A percentile compares a stretch with the other conserved stretches of the same genome.
Conservation (phyloP, 2,329 filamentous ascomycete genomes). For the Macrophomina phaseolina region DNA sequence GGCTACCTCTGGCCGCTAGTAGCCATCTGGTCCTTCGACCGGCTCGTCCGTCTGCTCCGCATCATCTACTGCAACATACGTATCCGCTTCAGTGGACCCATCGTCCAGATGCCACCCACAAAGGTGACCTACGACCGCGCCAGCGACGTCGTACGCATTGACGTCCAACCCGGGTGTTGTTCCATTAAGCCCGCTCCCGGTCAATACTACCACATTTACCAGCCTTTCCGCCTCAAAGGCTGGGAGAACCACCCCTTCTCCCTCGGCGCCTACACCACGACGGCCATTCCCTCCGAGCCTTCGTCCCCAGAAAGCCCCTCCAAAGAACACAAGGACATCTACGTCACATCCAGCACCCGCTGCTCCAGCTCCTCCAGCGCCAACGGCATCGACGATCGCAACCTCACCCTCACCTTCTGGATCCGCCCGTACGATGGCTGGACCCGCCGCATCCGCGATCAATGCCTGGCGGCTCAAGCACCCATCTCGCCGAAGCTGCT, state of each 20-base stretch:
- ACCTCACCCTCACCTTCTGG: slow-evolving; percentile 50
- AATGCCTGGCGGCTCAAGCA: slow-evolving; percentile 37
- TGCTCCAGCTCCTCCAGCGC: not conserved
- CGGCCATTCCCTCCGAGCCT: not conserved
- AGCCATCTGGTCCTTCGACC: slow-evolving; percentile 58
- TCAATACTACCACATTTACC: slow-evolving; percentile 59
- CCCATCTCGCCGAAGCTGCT: slow-evolving; percentile 46
- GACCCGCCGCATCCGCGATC: slow-evolving; percentile 52
- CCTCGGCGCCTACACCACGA: slow-evolving; percentile 41
- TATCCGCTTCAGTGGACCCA: slow-evolving; percentile 35
- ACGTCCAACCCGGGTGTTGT: slow-evolving; percentile 46
- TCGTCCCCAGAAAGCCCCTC: not conserved
- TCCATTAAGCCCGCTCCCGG: slow-evolving; percentile 49
- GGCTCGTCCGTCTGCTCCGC: slow-evolving; percentile 53
- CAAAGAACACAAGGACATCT: slow-evolving; percentile 14
- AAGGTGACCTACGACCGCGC: slow-evolving; percentile 50
- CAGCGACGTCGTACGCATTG: slow-evolving; percentile 55
- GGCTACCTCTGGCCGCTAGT: slow-evolving; percentile 57
- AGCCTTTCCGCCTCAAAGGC: slow-evolving; percentile 49
- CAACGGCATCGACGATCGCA: slow-evolving; percentile 6
- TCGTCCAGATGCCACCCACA: slow-evolving; percentile 43
- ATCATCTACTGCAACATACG: slow-evolving; percentile 52
- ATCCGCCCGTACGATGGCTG: slow-evolving; percentile 59
- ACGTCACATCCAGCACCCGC: slow-evolving; percentile 34
- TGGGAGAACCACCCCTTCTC: slow-evolving; percentile 62